phyloP scores from a whole-genome alignment of 1,284 basidiomycete species.

The Apiotrichum sp. region DNA sequence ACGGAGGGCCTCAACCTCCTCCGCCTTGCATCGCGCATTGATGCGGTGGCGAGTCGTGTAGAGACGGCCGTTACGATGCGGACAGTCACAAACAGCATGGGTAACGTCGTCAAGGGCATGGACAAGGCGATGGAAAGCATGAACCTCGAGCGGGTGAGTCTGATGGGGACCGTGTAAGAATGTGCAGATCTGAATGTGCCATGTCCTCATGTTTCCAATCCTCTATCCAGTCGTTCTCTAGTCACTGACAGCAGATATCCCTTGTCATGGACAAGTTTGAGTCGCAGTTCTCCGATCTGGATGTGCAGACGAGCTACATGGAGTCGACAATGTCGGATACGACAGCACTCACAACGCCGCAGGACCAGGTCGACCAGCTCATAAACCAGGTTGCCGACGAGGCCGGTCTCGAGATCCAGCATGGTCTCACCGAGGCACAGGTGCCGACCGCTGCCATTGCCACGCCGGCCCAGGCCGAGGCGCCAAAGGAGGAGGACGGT shows the following conservation, averaged over 20 bases:
- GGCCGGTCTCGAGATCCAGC: slow-evolving; percentile 90
- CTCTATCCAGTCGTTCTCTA: background rate
- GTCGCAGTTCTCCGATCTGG: slow-evolving; percentile 89
- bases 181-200: too few species aligned
- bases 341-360: slow-evolving; percentile 86
- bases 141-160: slow-evolving; percentile 87
- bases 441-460: slow-evolving; percentile 47
- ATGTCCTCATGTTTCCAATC: too few species aligned
- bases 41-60: slow-evolving; percentile 92
- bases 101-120: slow-evolving; percentile 94
- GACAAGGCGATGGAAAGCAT: slow-evolving; percentile 99
- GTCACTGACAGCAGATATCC: slow-evolving; percentile 65
- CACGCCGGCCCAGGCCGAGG: slow-evolving; percentile 38
- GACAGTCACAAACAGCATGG: slow-evolving; percentile 81
- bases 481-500: slow-evolving; percentile 37
- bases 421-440: slow-evolving; percentile 69
- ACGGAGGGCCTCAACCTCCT: slow-evolving; percentile 87
- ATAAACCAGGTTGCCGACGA: slow-evolving; percentile 95
- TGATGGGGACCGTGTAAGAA: background rate
- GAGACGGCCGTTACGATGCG: slow-evolving; percentile 99
- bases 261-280: slow-evolving; percentile 99
- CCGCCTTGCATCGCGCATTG: slow-evolving; percentile 80
- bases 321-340: slow-evolving; percentile 93
- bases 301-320: slow-evolving; percentile 98
- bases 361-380: slow-evolving; percentile 91